These are phyloP conservation scores for Alternaria sp. DNA, from an alignment of 2,329 filamentous ascomycete genomes.

Conservation along the genomic window DNA sequence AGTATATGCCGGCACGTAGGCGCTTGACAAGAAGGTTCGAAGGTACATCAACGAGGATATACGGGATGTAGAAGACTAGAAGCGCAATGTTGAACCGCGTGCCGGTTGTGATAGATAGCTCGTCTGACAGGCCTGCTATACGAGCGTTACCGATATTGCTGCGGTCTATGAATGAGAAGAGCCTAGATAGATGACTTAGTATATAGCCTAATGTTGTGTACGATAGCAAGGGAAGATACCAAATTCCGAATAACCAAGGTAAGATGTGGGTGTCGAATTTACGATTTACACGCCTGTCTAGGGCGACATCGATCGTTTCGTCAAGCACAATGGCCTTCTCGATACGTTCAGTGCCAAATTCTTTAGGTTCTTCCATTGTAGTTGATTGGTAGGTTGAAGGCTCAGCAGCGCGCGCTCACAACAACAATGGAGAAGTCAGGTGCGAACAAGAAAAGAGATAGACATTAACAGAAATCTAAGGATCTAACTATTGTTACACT, in stretches of 20 bases:
- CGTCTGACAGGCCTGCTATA: slow-evolving; percentile 52
- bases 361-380: slow-evolving; percentile 4
- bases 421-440: neutral
- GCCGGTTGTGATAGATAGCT: slow-evolving; percentile 51
- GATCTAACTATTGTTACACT: neutral
- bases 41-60: slow-evolving; percentile 54
- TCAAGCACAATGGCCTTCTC: slow-evolving; percentile 6
- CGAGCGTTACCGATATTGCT: slow-evolving; percentile 55
- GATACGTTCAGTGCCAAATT: slow-evolving; percentile 1
- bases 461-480: neutral
- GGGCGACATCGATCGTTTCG: slow-evolving; percentile 8
- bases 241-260: slow-evolving; percentile 57
- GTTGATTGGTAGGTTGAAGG: neutral
- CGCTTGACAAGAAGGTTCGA: slow-evolving; percentile 53
- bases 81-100: slow-evolving; percentile 54
- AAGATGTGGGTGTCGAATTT: slow-evolving; percentile 56
- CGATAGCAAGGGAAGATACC: slow-evolving; percentile 25
- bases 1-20: slow-evolving; percentile 52
- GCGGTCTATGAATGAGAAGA: slow-evolving; percentile 59
- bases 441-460: neutral
- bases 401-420: neutral
- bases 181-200: slow-evolving; percentile 13
- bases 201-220: neutral
- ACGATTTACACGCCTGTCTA: slow-evolving; percentile 49
- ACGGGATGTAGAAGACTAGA: slow-evolving; percentile 56